A percentile compares a stretch with the other conserved stretches of the same genome.
Conservation (phyloP, 495 filamentous ascomycete species). For the Neurospora tetrasperma region DNA sequence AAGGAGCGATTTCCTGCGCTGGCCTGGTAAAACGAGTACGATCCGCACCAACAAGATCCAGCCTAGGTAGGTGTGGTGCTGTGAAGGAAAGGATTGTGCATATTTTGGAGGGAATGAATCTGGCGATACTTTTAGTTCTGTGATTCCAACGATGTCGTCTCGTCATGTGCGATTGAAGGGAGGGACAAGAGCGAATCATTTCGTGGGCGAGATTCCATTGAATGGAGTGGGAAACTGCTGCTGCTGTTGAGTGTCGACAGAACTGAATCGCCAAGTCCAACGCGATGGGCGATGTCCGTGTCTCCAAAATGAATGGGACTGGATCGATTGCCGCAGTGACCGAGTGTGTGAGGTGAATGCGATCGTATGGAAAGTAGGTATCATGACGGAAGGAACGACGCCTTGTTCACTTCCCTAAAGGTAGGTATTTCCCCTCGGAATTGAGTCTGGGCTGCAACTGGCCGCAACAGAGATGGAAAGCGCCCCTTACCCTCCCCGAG, state of each 20-base stretch:
- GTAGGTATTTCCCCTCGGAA: not conserved
- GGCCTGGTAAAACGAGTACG: not conserved
- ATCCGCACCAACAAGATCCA: not conserved
- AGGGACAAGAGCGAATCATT: not conserved
- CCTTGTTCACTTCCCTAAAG: not conserved
- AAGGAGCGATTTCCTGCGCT: not conserved
- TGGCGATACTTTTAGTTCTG: not conserved
- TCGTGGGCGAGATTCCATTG: not conserved
- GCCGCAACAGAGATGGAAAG: not conserved
- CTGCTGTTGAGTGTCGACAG: not conserved
- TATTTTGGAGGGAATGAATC: not conserved
- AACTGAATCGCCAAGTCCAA: not conserved
- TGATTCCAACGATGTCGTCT: not conserved
- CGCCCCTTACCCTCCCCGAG: not conserved
- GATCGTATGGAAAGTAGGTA: not conserved
- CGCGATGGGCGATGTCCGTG: not conserved
- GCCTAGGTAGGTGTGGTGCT: not conserved
- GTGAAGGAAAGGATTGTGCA: not conserved
- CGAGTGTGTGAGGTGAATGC: not conserved
- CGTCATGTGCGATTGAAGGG: not conserved
- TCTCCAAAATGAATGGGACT: not conserved
- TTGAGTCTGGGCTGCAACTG: not conserved
- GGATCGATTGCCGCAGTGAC: not conserved
- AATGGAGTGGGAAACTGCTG: not conserved
- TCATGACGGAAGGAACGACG: not conserved